Percentiles rank a stretch among this genome's conserved stretches.
These are phyloP conservation scores for Leccinum fallax DNA, from an alignment of 1,284 basidiomycete species.

Conservation along the genomic window DNA sequence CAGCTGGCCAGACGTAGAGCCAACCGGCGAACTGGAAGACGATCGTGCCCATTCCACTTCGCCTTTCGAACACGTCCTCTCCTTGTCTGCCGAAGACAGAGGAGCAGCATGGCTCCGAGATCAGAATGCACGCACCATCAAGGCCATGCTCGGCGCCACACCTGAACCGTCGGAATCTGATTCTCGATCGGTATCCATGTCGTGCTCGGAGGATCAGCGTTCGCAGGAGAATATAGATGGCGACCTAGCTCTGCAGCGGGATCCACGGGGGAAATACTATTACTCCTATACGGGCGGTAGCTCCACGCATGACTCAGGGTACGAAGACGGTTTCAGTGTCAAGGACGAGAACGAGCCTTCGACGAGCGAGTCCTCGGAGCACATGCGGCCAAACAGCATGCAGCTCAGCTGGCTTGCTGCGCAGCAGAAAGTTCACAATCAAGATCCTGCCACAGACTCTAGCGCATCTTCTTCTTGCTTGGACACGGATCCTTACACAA, in stretches of 20 bases:
- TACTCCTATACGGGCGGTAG: slow-evolving; percentile 65
- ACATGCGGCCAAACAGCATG: slow-evolving; percentile 59
- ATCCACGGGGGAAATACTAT: slow-evolving; percentile 70
- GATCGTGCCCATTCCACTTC: slow-evolving; percentile 43
- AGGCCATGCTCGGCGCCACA: slow-evolving; percentile 59
- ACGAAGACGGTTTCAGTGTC: slow-evolving; percentile 48
- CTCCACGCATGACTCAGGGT: slow-evolving; percentile 52
- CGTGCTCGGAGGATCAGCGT: slow-evolving; percentile 32
- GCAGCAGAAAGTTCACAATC: slow-evolving; percentile 41
- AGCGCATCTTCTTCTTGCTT: slow-evolving; percentile 31
- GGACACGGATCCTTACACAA: slow-evolving; percentile 35
- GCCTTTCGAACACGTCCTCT: slow-evolving; percentile 45
- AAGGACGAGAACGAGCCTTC: slow-evolving; percentile 36
- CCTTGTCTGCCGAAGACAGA: slow-evolving; percentile 56
- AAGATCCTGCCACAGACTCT: slow-evolving; percentile 17
- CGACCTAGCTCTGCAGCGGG: slow-evolving; percentile 65
- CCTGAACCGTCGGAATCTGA: slow-evolving; percentile 64
- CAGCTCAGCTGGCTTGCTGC: slow-evolving; percentile 61
- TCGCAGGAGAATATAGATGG: slow-evolving; percentile 48
- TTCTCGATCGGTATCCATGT: slow-evolving; percentile 45
- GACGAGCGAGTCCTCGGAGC: slow-evolving; percentile 22
- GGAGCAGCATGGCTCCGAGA: slow-evolving; percentile 82
- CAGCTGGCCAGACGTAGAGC: slow-evolving; percentile 51
- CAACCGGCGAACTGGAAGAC: slow-evolving; percentile 56
- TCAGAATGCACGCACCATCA: slow-evolving; percentile 68